Percentiles rank a stretch among this genome's conserved stretches.
Evolutionary conservation across 768 basidiomycete species (phyloP).

Genomic region (Boletus vinaceobasis): DNA sequence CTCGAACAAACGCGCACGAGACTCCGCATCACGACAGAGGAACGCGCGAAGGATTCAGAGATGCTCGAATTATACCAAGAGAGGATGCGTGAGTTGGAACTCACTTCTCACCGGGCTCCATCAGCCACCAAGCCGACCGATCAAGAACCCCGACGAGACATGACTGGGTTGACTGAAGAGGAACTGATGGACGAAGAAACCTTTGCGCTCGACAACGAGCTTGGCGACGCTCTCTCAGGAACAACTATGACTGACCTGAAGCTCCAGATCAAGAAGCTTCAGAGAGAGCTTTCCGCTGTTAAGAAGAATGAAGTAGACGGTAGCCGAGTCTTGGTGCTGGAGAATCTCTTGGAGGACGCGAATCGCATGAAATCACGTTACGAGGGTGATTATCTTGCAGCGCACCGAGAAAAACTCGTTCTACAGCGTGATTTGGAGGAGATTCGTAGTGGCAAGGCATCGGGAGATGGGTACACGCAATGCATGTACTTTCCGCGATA

Average conservation of each 20-base stretch:
- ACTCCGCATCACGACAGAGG: conserved; percentile 63
- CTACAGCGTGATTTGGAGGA: conserved; percentile 83
- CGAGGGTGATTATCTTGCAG: conserved; percentile 80
- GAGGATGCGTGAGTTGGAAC: conserved; percentile 82
- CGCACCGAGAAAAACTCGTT: conserved; percentile 78
- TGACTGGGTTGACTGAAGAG: conserved; percentile 40
- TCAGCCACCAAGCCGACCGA: conserved; percentile 25
- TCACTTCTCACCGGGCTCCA: conserved; percentile 52
- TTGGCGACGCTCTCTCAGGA: conserved; percentile 82
- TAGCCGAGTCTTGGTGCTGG: conserved; percentile 77
- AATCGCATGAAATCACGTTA: conserved; percentile 87
- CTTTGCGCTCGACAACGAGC: conserved; percentile 75
- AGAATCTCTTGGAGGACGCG: conserved; percentile 88
- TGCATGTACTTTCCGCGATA: background rate
- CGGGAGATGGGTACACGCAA: conserved; percentile 69
- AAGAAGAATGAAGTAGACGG: conserved; percentile 74
- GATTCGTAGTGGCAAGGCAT: conserved; percentile 80
- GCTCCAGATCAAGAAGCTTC: conserved; percentile 75
- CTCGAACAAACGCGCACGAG: conserved; percentile 72
- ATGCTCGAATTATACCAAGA: conserved; percentile 89
- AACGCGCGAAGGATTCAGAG: conserved; percentile 76
- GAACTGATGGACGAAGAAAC: conserved; percentile 46
- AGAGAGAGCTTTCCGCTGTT: conserved; percentile 75
- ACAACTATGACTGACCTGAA: conserved; percentile 92
- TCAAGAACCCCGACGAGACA: conserved; percentile 15